These are phyloP conservation scores for Mycena latifolia DNA, from an alignment of 768 basidiomycete species.

Conservation along the genomic window DNA sequence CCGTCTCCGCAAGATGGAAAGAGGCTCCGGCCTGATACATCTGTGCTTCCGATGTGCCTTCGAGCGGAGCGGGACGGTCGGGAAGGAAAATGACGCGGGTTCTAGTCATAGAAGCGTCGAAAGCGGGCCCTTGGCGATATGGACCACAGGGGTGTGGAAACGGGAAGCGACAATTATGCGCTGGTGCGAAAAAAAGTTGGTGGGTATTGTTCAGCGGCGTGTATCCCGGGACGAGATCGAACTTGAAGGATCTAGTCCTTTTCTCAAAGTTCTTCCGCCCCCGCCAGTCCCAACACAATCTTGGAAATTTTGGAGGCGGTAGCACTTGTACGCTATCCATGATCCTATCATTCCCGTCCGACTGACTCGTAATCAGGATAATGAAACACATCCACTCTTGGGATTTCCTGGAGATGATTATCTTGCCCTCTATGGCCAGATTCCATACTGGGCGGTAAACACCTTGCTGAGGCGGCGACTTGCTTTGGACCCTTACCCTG, in stretches of 20 bases:
- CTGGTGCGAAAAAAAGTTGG: constrained; percentile 65
- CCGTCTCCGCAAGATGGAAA: constrained; percentile 61
- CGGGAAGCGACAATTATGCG: constrained; percentile 73
- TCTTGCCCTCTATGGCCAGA: not conserved
- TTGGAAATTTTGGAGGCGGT: constrained; percentile 33
- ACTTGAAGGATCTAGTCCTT: constrained; percentile 40
- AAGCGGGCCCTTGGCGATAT: constrained; percentile 71
- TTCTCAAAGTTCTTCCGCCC: constrained; percentile 45
- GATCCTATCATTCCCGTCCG: not conserved
- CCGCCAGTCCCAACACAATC: constrained; percentile 17
- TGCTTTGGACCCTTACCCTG: not conserved
- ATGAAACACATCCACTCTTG: constrained; percentile 2
- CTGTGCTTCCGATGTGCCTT: constrained; percentile 42
- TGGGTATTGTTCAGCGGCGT: constrained; percentile 61
- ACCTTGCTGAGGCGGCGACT: not conserved
- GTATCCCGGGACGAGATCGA: constrained; percentile 42
- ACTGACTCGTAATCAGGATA: constrained; percentile 18
- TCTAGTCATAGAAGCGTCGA: constrained; percentile 25
- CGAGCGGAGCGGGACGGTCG: constrained; percentile 42
- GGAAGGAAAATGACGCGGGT: constrained; percentile 40
- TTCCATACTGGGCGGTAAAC: not conserved
- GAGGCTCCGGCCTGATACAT: constrained; percentile 32
- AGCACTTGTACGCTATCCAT: constrained; percentile 2
- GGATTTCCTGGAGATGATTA: not conserved
- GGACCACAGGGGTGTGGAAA: constrained; percentile 80